A percentile compares a stretch with the other conserved stretches of the same genome.
Conservation (phyloP, 208 protist species). For the Acanthamoeba divionensis region DNA sequence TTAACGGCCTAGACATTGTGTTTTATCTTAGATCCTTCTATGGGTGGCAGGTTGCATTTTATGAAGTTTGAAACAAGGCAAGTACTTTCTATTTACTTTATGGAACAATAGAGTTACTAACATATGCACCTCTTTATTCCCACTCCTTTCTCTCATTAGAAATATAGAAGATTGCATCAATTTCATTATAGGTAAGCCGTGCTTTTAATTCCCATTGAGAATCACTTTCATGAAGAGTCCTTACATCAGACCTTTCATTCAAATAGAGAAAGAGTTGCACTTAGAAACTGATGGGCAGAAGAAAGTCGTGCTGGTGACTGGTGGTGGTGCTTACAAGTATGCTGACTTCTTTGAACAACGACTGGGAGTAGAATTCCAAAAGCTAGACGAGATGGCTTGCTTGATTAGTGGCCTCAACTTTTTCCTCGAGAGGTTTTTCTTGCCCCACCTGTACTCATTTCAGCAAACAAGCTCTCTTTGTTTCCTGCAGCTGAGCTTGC, state of each 20-base stretch:
- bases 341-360: conserved; percentile 61
- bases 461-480: conserved; percentile 55
- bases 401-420: conserved; percentile 75
- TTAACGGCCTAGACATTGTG: too few relatives aligned
- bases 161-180: not conserved
- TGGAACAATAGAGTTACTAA: too few relatives aligned
- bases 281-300: not conserved
- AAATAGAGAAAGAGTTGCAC: not conserved
- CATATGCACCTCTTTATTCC: not conserved
- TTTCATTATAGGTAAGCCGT: not conserved
- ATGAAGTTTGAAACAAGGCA: not conserved
- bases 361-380: conserved; percentile 63
- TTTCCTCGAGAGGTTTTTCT: too few relatives aligned
- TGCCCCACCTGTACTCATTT: conserved; percentile 62
- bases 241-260: not conserved
- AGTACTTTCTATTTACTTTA: too few relatives aligned
- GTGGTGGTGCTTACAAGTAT: conserved; percentile 80
- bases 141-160: not conserved
- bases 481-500: not conserved
- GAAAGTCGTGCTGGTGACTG: conserved; percentile 52
- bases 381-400: conserved; percentile 78
- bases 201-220: not conserved
- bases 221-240: not conserved
- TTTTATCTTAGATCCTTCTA: too few relatives aligned
- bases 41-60: not conserved